phyloP scores from a whole-genome alignment of 768 basidiomycete genomes.

The Tulasnella sp. region DNA sequence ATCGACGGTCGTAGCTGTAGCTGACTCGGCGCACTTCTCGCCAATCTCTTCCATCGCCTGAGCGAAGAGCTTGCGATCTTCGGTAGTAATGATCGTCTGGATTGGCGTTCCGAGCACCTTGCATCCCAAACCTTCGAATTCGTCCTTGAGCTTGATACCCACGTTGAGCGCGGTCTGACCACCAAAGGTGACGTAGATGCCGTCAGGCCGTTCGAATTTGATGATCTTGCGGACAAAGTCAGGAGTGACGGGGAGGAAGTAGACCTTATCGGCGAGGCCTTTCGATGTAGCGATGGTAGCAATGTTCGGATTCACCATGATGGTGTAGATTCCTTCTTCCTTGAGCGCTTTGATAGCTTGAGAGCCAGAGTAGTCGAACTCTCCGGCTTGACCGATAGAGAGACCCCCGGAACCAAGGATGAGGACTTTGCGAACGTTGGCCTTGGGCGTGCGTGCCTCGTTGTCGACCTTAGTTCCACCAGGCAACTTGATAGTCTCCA shows the following conservation, averaged over 20 bases:
- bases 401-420: constrained; percentile 96
- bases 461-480: constrained; percentile 64
- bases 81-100: constrained; percentile 92
- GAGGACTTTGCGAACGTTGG: constrained; percentile 81
- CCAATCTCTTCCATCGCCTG: constrained; percentile 91
- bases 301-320: constrained; percentile 98
- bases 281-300: constrained; percentile 97
- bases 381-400: constrained; percentile 97
- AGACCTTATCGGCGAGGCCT: constrained; percentile 97
- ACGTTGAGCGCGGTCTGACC: constrained; percentile 96
- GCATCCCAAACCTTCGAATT: constrained; percentile 80
- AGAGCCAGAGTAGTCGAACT: constrained; percentile 99
- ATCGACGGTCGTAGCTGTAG: constrained; percentile 71
- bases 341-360: constrained; percentile 99
- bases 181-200: constrained; percentile 97
- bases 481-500: constrained; percentile 54
- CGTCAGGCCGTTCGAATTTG: constrained; percentile 96
- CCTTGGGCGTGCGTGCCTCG: constrained; percentile 36
- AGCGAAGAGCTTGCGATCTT: constrained; percentile 91
- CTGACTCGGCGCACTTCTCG: constrained; percentile 86
- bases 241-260: constrained; percentile 96
- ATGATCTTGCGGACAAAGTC: constrained; percentile 98
- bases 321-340: constrained; percentile 98
- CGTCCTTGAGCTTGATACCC: constrained; percentile 95
- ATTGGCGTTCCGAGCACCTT: constrained; percentile 94